Evolutionary conservation across 148 eudicot species (phyloP), one percentile per base, ranked within the genome.

Genomic region (Rhododendron molle): DNA sequence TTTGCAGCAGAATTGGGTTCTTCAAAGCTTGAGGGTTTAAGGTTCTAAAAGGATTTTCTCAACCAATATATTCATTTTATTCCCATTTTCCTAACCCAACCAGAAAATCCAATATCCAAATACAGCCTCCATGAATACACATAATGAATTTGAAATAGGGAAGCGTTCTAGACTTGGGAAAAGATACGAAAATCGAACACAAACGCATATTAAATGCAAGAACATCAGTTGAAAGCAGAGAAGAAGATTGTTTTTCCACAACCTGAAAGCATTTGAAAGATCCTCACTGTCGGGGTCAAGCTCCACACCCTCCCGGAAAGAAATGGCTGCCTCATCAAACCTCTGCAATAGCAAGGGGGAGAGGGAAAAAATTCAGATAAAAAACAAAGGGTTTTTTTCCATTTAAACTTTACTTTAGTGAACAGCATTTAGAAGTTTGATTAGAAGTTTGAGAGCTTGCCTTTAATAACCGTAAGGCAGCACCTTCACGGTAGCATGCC

Each of bases 271-370:
- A 86, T 85, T 81, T 86, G 92, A 98, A 81, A 97, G 93, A 90
- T 93, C 98, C 91, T 82, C 90, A 85, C 92, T 97, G 89, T 97
- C 98, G 81, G 99, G 99, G 86, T 92, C 95, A 56, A 95, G 96
- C 83, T 80, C 81, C 67, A 97, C 95, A 13, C 99, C 99, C 85
- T 97, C 98, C 36, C 93, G 93, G 86, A 97, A 97, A 82, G 95
- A 92, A 92, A 90, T 94, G 40, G 99, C 99, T 86, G 99, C 99
- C 46, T 95, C 99, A 28, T 97, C 98, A 88, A 93, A 97, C 87
- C 89, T 97, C 99, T 97, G 92, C 79, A 88, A 56, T 50, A 83
- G 82, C 40, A 30, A 44, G 47, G 23, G 60, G 62, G 21, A 71
- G 87, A 69, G 12, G 12, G 49, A 0, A 69, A 71, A 67, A 58